phyloP scores from a whole-genome alignment of 2,329 filamentous ascomycete genomes.

The Sporothrix protearum region DNA sequence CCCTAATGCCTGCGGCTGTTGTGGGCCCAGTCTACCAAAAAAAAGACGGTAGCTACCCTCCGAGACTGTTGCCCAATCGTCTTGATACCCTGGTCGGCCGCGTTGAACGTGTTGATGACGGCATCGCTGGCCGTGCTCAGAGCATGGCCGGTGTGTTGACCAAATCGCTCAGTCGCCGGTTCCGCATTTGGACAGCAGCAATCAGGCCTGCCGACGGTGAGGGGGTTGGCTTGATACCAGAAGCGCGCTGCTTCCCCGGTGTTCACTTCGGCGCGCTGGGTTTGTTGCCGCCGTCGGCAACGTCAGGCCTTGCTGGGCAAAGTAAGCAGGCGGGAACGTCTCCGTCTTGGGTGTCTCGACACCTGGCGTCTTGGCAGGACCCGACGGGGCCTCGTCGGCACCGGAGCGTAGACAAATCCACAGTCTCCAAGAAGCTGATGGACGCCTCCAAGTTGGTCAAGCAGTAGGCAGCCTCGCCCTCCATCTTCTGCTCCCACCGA shows the following conservation, averaged over 20 bases:
- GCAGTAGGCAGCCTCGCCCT: constrained; percentile 93
- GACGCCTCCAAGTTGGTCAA: constrained; percentile 93
- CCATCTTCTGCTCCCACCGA: constrained; percentile 77
- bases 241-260: constrained; percentile 30
- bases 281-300: constrained; percentile 33
- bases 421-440: constrained; percentile 90
- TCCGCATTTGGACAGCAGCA: constrained; percentile 54
- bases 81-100: constrained; percentile 87
- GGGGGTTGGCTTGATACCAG: constrained; percentile 36
- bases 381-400: constrained; percentile 70
- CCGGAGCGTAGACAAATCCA: constrained; percentile 88
- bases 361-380: constrained; percentile 58
- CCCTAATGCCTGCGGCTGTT: constrained; percentile 17
- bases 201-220: constrained; percentile 43
- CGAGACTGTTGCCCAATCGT: constrained; percentile 86
- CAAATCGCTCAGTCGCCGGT: constrained; percentile 76
- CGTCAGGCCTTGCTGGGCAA: constrained; percentile 38
- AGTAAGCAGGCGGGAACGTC: constrained; percentile 57
- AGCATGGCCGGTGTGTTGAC: constrained; percentile 81
- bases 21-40: constrained; percentile 76
- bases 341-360: constrained; percentile 45
- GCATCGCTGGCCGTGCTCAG: constrained; percentile 80
- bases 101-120: constrained; percentile 79
- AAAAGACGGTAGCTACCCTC: constrained; percentile 93
- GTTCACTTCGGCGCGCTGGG: constrained; percentile 36